phyloP scores from a whole-genome alignment of 1,284 basidiomycete species.

The Ceratobasidium sp. region DNA sequence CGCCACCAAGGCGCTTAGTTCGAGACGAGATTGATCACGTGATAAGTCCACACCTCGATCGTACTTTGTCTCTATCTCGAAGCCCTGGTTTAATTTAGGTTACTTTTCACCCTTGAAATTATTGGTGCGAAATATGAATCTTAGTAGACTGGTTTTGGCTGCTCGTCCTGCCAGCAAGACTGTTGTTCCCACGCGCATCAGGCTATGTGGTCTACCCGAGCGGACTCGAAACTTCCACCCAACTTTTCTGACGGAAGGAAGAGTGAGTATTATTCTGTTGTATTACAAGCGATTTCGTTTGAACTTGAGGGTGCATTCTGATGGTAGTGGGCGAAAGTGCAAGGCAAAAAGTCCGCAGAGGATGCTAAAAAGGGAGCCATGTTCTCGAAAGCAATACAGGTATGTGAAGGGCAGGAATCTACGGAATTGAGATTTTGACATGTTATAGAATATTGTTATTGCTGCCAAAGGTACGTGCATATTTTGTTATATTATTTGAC shows the following conservation, averaged over 20 bases:
- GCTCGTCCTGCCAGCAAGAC: not conserved
- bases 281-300: too few relatives aligned
- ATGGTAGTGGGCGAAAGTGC: conserved; percentile 35
- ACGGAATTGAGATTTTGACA: not conserved
- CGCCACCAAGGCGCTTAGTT: too few relatives aligned
- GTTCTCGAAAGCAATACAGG: conserved; percentile 33
- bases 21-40: too few relatives aligned
- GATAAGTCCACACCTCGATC: too few relatives aligned
- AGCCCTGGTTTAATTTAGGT: too few relatives aligned
- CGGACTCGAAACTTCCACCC: conserved; percentile 26
- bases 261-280: conserved; percentile 9
- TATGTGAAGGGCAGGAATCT: not conserved
- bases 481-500: not conserved
- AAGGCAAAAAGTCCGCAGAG: conserved; percentile 11
- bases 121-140: too few relatives aligned
- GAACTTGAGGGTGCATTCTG: not conserved
- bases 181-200: too few relatives aligned
- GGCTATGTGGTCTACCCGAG: not conserved
- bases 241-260: conserved; percentile 3
- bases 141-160: not conserved
- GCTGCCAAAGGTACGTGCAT: conserved; percentile 33
- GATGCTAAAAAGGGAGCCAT: conserved; percentile 31
- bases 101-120: too few relatives aligned
- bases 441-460: conserved; percentile 28
- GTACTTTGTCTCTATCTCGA: too few relatives aligned